Conservation (phyloP, 75 land plant species). For the Azolla pinnata region DNA sequence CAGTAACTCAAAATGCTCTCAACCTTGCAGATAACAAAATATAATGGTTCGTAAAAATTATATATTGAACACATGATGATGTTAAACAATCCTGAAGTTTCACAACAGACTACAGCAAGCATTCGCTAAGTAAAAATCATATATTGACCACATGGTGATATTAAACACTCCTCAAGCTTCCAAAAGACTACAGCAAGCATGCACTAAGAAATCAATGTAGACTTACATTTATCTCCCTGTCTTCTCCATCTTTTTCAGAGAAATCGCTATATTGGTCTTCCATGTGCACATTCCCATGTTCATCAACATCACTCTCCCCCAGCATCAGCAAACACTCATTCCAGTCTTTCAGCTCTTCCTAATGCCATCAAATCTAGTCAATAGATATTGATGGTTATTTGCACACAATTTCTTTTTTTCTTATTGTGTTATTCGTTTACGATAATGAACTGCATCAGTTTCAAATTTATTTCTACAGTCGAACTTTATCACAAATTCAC, state of each 20-base stretch:
- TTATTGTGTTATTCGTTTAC: too few species aligned
- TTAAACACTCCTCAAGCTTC: too few species aligned
- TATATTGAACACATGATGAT: background rate
- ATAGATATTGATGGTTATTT: background rate
- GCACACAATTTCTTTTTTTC: too few species aligned
- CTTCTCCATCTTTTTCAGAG: conserved; percentile 73
- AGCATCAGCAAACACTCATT: conserved; percentile 85
- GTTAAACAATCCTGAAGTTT: background rate
- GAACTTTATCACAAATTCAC: too few species aligned
- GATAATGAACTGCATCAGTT: too few species aligned
- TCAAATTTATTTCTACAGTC: too few species aligned
- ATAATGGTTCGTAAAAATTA: too few species aligned
- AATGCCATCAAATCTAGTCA: background rate
- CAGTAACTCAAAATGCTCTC: too few species aligned
- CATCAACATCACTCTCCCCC: conserved; percentile 83
- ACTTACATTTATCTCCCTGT: conserved; percentile 78
- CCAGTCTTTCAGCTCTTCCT: conserved; percentile 99
- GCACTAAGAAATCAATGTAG: conserved; percentile 2
- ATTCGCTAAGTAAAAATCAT: too few species aligned
- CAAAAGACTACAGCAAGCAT: too few species aligned
- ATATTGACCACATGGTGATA: background rate
- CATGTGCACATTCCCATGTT: conserved; percentile 54
- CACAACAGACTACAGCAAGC: too few species aligned
- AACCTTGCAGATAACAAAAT: too few species aligned
- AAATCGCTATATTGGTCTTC: conserved; percentile 51